Evolutionary conservation across 2,329 filamentous ascomycete genomes (phyloP).

Genomic region (Orbilia ellipsospora): DNA sequence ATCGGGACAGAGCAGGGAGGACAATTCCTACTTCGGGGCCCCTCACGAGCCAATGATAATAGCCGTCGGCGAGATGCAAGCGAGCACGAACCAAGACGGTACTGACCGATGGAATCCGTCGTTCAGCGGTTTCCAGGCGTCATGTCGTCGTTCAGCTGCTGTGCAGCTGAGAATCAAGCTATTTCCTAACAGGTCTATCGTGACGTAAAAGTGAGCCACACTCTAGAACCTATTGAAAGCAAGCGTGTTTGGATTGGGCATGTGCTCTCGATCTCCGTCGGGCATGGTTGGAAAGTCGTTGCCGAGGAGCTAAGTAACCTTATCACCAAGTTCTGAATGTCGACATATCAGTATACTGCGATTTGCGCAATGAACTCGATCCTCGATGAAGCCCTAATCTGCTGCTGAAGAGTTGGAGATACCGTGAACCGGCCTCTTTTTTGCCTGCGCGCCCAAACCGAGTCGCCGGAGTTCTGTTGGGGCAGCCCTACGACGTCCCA

Average conservation of each 20-base stretch:
- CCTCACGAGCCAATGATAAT: conserved; percentile 33
- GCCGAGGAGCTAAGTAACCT: conserved; percentile 1
- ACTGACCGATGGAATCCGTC: conserved; percentile 26
- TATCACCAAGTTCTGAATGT: neutral
- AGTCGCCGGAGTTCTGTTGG: neutral
- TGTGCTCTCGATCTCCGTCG: conserved; percentile 22
- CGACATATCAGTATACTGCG: neutral
- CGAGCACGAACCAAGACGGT: conserved; percentile 32
- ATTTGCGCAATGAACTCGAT: conserved; percentile 2
- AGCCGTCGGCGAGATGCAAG: conserved; percentile 23
- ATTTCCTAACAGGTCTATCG: conserved; percentile 2
- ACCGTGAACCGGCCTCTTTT: neutral
- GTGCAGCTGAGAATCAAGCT: conserved; percentile 7
- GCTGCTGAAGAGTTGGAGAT: neutral
- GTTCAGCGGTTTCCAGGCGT: conserved; percentile 6
- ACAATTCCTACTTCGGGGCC: neutral
- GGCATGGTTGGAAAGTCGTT: neutral
- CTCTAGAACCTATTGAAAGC: conserved; percentile 2
- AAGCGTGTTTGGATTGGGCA: conserved; percentile 20
- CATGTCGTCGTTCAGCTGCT: conserved; percentile 9
- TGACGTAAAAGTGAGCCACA: conserved; percentile 45
- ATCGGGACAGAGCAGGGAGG: conserved; percentile 20
- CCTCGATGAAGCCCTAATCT: neutral
- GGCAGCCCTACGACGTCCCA: conserved; percentile 36
- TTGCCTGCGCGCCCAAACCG: neutral